Evolutionary conservation across 2,329 filamentous ascomycete species (phyloP).

Genomic region (Botrytis tulipae): DNA sequence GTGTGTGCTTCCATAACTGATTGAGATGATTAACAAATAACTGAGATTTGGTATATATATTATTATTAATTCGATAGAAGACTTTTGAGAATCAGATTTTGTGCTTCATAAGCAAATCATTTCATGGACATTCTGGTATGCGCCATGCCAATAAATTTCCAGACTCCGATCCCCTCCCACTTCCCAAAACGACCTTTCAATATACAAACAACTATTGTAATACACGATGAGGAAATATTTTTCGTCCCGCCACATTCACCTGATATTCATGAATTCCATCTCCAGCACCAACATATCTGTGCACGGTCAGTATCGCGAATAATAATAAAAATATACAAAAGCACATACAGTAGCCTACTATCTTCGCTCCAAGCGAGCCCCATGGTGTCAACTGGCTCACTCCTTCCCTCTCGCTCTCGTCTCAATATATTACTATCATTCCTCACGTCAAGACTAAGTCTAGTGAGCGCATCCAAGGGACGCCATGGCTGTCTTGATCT

Average conservation of each 20-base stretch:
- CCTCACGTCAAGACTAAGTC: conserved; percentile 32
- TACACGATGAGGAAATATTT: conserved; percentile 54
- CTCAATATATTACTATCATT: conserved; percentile 34
- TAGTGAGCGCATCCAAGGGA: conserved; percentile 26
- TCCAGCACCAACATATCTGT: conserved; percentile 62
- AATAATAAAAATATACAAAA: not conserved
- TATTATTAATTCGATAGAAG: not conserved
- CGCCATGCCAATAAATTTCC: not conserved
- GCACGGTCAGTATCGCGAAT: conserved; percentile 14
- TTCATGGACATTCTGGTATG: not conserved
- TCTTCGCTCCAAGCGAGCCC: conserved; percentile 62
- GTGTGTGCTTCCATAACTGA: not conserved
- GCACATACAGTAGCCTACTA: conserved; percentile 56
- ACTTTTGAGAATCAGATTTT: not conserved
- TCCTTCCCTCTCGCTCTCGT: conserved; percentile 27
- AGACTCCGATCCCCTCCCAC: not conserved
- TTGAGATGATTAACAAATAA: not conserved
- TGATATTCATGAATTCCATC: conserved; percentile 75
- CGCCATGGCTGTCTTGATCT: conserved; percentile 35
- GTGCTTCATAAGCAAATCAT: not conserved
- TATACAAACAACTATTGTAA: conserved; percentile 44
- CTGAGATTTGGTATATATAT: not conserved
- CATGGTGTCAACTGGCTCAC: conserved; percentile 53
- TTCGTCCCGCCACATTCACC: conserved; percentile 62
- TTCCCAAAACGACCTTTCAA: not conserved